Percentiles rank a stretch among this genome's conserved stretches.
phyloP scores from a whole-genome alignment of 768 basidiomycete species.

The Ramaria rubella region DNA sequence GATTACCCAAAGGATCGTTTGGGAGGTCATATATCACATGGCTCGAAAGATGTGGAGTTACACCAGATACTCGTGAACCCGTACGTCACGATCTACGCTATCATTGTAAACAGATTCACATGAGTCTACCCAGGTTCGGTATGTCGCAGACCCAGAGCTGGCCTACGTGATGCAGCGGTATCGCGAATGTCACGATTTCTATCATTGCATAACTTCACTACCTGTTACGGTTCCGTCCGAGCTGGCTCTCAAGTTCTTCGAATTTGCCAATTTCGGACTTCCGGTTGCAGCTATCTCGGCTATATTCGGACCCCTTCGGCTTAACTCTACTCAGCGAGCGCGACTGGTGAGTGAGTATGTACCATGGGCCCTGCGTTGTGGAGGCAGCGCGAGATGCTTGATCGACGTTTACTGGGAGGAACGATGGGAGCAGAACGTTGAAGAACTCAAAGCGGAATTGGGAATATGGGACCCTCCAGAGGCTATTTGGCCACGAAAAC shows the following conservation, averaged over 20 bases:
- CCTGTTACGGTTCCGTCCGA: conserved; percentile 90
- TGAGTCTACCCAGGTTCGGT: conserved; percentile 62
- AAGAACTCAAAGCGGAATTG: conserved; percentile 77
- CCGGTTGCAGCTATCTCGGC: conserved; percentile 84
- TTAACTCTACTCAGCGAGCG: conserved; percentile 40
- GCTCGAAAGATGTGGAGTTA: conserved; percentile 82
- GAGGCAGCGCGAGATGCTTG: conserved; percentile 63
- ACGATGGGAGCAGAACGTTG: conserved; percentile 79
- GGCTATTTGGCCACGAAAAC: conserved; percentile 59
- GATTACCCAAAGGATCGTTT: conserved; percentile 72
- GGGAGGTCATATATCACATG: conserved; percentile 84
- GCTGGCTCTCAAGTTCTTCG: conserved; percentile 90
- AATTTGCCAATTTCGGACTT: conserved; percentile 85
- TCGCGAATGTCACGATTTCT: conserved; percentile 96
- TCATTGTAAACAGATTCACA: not conserved
- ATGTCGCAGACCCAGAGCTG: conserved; percentile 89
- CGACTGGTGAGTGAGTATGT: conserved; percentile 75
- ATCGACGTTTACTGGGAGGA: conserved; percentile 96
- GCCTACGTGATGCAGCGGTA: conserved; percentile 99
- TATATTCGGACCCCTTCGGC: conserved; percentile 68
- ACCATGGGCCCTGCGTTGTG: conserved; percentile 88
- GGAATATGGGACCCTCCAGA: conserved; percentile 81
- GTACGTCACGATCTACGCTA: conserved; percentile 37
- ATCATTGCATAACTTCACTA: conserved; percentile 84
- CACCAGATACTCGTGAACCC: conserved; percentile 89